Evolutionary conservation across 2,329 filamentous ascomycete species (phyloP).

Genomic region (Diaporthe sp.): DNA sequence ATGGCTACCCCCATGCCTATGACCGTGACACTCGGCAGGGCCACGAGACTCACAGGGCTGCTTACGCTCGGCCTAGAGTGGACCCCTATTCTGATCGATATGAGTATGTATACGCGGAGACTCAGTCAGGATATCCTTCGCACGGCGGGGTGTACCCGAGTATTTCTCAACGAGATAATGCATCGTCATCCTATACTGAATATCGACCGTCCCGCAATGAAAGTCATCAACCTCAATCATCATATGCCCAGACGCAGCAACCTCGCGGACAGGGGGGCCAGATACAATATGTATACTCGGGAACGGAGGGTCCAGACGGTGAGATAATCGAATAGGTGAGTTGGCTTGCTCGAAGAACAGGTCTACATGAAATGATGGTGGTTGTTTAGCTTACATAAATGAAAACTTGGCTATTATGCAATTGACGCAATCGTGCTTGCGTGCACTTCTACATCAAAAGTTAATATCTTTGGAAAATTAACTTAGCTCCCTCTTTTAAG

Average conservation of each 20-base stretch:
- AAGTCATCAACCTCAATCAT: neutral
- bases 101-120: neutral
- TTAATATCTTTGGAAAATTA: neutral
- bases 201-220: neutral
- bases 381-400: neutral
- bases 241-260: neutral
- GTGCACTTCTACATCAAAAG: neutral
- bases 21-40: neutral
- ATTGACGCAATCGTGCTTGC: neutral
- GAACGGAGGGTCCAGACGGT: conserved; percentile 5
- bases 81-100: neutral
- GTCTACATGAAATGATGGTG: neutral
- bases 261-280: neutral
- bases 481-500: no score
- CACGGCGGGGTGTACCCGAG: neutral
- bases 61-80: neutral
- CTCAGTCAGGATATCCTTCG: neutral
- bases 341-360: neutral
- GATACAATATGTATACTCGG: neutral
- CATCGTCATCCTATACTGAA: neutral
- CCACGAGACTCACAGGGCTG: neutral
- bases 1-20: neutral
- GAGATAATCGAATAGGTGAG: conserved; percentile 1
- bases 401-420: neutral
- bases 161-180: neutral